Evolutionary conservation across 2,329 filamentous ascomycete genomes (phyloP).

Genomic region (Alternaria ventricosa): DNA sequence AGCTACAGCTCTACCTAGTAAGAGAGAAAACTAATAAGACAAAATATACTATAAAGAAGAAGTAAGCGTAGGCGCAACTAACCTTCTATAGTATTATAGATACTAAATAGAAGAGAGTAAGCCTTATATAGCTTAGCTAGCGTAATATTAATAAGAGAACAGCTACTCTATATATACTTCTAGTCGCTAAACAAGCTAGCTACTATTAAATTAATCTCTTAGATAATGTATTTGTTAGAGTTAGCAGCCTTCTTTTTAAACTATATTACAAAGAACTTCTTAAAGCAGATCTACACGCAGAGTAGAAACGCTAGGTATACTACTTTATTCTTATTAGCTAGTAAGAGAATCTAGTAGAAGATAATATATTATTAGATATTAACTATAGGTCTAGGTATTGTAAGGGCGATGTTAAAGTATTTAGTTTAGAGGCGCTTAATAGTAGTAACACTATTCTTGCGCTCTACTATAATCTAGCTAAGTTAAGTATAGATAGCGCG

Average conservation of each 20-base stretch:
- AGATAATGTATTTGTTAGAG: conserved; percentile 59
- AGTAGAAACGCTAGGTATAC: no score
- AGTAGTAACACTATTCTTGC: conserved; percentile 32
- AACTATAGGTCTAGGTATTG: conserved; percentile 34
- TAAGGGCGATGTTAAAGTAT: conserved; percentile 33
- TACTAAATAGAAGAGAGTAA: conserved; percentile 86
- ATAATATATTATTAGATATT: conserved; percentile 47
- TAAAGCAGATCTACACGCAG: conserved; percentile 77
- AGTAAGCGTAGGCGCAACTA: conserved; percentile 42
- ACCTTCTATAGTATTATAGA: conserved; percentile 70
- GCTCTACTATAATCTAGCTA: conserved; percentile 43
- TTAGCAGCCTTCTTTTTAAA: conserved; percentile 50
- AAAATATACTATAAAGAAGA: no score
- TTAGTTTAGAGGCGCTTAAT: conserved; percentile 38
- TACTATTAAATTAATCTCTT: conserved; percentile 78
- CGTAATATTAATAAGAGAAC: conserved; percentile 79
- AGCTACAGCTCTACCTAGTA: no score
- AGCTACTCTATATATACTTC: conserved; percentile 71
- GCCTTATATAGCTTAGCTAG: conserved; percentile 82
- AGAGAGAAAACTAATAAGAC: no score
- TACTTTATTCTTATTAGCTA: conserved; percentile 37
- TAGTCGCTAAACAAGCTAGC: conserved; percentile 76
- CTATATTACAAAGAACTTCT: conserved; percentile 75
- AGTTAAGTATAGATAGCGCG: conserved; percentile 38
- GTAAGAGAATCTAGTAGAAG: conserved; percentile 34